Percentiles rank a stretch among this genome's conserved stretches.
phyloP scores from a whole-genome alignment of 2,329 filamentous ascomycete genomes.

The Penicillium sclerotigenum region DNA sequence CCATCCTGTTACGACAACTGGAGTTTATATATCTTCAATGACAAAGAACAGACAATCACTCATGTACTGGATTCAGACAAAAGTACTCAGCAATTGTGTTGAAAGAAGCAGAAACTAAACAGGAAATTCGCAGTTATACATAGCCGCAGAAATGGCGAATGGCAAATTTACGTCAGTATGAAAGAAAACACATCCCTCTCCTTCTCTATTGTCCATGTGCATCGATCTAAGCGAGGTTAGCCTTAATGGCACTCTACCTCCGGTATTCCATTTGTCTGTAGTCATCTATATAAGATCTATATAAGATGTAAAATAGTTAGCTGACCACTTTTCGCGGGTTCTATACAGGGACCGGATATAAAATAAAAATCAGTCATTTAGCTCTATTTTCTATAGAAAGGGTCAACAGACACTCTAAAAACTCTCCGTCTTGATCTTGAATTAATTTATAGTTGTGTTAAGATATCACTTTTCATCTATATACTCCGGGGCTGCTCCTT shows the following conservation, averaged over 20 bases:
- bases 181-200: not conserved
- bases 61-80: not conserved
- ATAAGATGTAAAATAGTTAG: not conserved
- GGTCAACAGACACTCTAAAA: not conserved
- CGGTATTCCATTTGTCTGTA: not conserved
- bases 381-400: not conserved
- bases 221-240: not conserved
- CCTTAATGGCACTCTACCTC: not conserved
- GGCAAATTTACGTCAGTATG: conserved; percentile 20
- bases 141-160: conserved; percentile 16
- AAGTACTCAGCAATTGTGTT: not conserved
- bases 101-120: not conserved
- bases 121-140: not conserved
- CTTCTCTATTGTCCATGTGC: not conserved
- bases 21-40: not conserved
- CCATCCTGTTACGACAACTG: conserved; percentile 4
- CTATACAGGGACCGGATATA: not conserved
- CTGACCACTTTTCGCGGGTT: not conserved
- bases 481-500: not conserved
- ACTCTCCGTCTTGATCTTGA: not conserved
- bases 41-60: not conserved
- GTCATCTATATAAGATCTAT: not conserved
- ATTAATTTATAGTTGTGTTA: not conserved
- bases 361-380: not conserved
- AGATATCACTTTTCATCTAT: not conserved